Conservation (phyloP, 2,329 filamentous ascomycete genomes). For the Stachybotrys chlorohalonatus region DNA sequence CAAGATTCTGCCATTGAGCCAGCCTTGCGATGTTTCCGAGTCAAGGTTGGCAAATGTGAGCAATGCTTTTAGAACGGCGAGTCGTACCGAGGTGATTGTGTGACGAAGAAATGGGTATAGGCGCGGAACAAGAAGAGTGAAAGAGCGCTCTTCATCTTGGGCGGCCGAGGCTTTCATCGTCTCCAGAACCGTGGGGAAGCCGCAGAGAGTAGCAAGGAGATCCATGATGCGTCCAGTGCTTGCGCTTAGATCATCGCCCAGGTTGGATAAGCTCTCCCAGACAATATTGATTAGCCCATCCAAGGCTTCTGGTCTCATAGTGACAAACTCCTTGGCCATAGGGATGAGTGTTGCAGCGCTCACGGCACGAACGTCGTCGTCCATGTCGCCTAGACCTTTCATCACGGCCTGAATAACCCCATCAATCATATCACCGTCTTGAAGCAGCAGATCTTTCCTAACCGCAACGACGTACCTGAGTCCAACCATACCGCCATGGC, state of each 20-base stretch:
- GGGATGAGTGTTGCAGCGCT: slow-evolving; percentile 96
- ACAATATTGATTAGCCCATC: slow-evolving; percentile 85
- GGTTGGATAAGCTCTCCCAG: slow-evolving; percentile 91
- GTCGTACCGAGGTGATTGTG: slow-evolving; percentile 91
- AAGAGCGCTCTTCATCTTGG: slow-evolving; percentile 77
- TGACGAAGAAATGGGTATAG: slow-evolving; percentile 94
- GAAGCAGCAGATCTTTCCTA: slow-evolving; percentile 79
- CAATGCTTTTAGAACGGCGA: slow-evolving; percentile 85
- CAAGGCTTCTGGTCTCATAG: slow-evolving; percentile 67
- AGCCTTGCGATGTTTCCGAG: slow-evolving; percentile 69
- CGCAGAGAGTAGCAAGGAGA: slow-evolving; percentile 86
- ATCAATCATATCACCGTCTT: slow-evolving; percentile 80
- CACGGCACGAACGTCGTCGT: slow-evolving; percentile 94
- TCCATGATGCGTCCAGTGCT: slow-evolving; percentile 99
- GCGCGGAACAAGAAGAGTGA: slow-evolving; percentile 83
- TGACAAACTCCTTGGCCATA: slow-evolving; percentile 91
- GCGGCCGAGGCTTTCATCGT: slow-evolving; percentile 89
- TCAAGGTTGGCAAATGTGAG: slow-evolving; percentile 88
- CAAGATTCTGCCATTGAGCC: slow-evolving; percentile 84
- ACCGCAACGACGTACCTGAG: slow-evolving; percentile 92
- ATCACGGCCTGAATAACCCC: slow-evolving; percentile 88
- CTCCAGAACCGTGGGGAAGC: slow-evolving; percentile 83
- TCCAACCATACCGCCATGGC: slow-evolving; percentile 96
- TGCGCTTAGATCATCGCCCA: slow-evolving; percentile 94
- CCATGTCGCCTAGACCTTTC: slow-evolving; percentile 81